These are phyloP conservation scores for Trichoderma virens DNA, from an alignment of 495 filamentous ascomycete species.

Conservation along the genomic window DNA sequence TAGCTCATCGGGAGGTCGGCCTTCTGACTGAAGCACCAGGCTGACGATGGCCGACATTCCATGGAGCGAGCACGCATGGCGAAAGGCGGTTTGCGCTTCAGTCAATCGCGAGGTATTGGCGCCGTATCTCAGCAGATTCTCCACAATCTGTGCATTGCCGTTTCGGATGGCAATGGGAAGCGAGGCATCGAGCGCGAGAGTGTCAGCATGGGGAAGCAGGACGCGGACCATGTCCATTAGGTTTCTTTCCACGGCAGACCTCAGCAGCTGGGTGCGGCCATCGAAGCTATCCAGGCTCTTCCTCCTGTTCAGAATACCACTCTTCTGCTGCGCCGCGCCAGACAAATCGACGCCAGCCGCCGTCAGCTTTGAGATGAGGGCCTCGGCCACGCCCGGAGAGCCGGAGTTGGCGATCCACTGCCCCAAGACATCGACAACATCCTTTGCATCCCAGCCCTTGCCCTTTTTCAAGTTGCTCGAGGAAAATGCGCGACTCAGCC, in stretches of 20 bases:
- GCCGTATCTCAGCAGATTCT: slow-evolving; percentile 33
- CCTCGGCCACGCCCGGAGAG: slow-evolving; percentile 39
- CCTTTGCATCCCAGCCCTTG: slow-evolving; percentile 36
- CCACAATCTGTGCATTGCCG: slow-evolving; percentile 26
- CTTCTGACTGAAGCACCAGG: slow-evolving; percentile 36
- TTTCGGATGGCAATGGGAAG: slow-evolving; percentile 34
- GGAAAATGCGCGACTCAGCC: slow-evolving; percentile 36
- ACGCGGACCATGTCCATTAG: slow-evolving; percentile 42
- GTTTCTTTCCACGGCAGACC: slow-evolving; percentile 36
- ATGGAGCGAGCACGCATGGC: slow-evolving; percentile 31
- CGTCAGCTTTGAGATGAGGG: slow-evolving; percentile 35
- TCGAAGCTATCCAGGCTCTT: slow-evolving; percentile 34
- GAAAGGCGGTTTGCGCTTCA: slow-evolving; percentile 37
- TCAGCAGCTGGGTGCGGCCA: slow-evolving; percentile 34
- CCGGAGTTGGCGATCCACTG: slow-evolving; percentile 34
- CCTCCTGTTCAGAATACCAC: slow-evolving; percentile 32
- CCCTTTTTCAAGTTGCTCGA: slow-evolving; percentile 33
- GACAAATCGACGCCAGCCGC: slow-evolving; percentile 36
- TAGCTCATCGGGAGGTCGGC: slow-evolving; percentile 25
- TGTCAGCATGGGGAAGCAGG: slow-evolving; percentile 34
- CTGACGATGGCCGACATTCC: slow-evolving; percentile 31
- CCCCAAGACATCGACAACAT: slow-evolving; percentile 37
- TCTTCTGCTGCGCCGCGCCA: slow-evolving; percentile 18
- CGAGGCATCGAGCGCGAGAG: slow-evolving; percentile 28
- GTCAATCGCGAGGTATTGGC: slow-evolving; percentile 29